Evolutionary conservation across 2,329 filamentous ascomycete species (phyloP).

Genomic region (Dactylellina parvicollis): DNA sequence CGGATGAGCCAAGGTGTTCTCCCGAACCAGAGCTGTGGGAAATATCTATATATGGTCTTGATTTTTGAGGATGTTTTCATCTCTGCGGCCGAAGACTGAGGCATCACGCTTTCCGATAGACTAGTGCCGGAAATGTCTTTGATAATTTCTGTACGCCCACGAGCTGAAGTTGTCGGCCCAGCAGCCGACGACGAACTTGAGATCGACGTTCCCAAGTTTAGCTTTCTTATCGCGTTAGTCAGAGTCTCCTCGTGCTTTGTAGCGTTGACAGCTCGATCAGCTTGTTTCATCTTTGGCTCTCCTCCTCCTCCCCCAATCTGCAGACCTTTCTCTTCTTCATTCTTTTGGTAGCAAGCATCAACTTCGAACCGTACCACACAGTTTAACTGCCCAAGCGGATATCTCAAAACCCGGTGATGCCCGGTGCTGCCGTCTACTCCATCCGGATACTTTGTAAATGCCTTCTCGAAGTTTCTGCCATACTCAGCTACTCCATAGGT

Average conservation of each 20-base stretch:
- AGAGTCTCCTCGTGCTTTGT: not conserved
- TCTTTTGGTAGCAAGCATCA: constrained; percentile 58
- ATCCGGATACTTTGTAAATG: constrained; percentile 56
- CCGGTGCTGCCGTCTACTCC: constrained; percentile 55
- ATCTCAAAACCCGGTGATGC: constrained; percentile 58
- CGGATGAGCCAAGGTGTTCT: constrained; percentile 55
- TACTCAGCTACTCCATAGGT: constrained; percentile 57
- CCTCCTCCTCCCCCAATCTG: no score
- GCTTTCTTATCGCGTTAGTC: constrained; percentile 19
- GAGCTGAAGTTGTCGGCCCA: not conserved
- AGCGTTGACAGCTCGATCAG: no score
- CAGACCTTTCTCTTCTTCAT: no score
- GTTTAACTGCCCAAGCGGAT: constrained; percentile 57
- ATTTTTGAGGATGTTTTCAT: constrained; percentile 53
- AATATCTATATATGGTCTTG: constrained; percentile 10
- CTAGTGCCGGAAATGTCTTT: not conserved
- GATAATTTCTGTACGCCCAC: not conserved
- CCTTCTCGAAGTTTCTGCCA: constrained; percentile 59
- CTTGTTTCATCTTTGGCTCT: constrained; percentile 5
- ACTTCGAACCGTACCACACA: constrained; percentile 59
- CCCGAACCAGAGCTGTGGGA: constrained; percentile 58
- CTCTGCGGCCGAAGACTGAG: constrained; percentile 53
- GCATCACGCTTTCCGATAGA: constrained; percentile 18
- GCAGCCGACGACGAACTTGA: not conserved
- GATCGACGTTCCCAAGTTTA: constrained; percentile 30